Evolutionary conservation across 495 filamentous ascomycete genomes (phyloP).

Genomic region (Chaetomidium leptoderma): DNA sequence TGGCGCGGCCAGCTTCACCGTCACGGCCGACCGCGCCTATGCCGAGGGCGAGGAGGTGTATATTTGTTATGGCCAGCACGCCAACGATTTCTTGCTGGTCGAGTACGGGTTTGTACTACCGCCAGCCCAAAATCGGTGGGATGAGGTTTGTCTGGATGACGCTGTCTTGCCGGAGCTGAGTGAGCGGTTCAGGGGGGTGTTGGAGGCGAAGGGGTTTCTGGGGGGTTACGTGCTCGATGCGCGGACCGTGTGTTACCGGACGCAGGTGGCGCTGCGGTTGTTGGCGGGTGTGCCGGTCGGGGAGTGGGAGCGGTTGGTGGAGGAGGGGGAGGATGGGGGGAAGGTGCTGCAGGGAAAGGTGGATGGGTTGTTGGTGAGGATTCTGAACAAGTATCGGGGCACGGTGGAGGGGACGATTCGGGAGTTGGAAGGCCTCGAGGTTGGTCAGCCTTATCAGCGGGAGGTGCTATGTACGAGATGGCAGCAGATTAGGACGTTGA

Average conservation of each 20-base stretch:
- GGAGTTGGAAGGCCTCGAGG: slow-evolving; percentile 14
- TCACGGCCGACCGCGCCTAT: slow-evolving; percentile 55
- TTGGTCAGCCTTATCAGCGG: slow-evolving; percentile 19
- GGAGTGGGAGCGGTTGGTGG: slow-evolving; percentile 39
- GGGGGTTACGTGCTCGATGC: slow-evolving; percentile 64
- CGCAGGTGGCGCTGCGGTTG: slow-evolving; percentile 62
- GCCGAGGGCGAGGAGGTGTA: slow-evolving; percentile 66
- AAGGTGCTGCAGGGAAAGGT: slow-evolving; percentile 31
- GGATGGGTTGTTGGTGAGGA: slow-evolving; percentile 28
- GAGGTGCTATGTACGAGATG: slow-evolving; percentile 26
- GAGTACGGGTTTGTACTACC: slow-evolving; percentile 78
- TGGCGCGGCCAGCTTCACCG: slow-evolving; percentile 54
- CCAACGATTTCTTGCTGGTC: slow-evolving; percentile 73
- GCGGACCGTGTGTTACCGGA: slow-evolving; percentile 63
- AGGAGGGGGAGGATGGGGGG: slow-evolving; percentile 37
- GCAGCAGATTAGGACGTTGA: slow-evolving; percentile 28
- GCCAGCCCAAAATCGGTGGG: slow-evolving; percentile 56
- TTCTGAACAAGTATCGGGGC: slow-evolving; percentile 21
- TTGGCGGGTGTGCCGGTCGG: slow-evolving; percentile 33
- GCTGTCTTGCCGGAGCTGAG: slow-evolving; percentile 55
- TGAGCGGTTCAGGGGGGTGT: slow-evolving; percentile 41
- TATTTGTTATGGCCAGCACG: slow-evolving; percentile 75
- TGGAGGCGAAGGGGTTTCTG: slow-evolving; percentile 58
- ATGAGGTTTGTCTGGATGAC: slow-evolving; percentile 65
- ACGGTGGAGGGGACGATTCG: slow-evolving; percentile 15